Conservation (phyloP, 345 rosid genomes). For the Hibiscus syriacus region DNA sequence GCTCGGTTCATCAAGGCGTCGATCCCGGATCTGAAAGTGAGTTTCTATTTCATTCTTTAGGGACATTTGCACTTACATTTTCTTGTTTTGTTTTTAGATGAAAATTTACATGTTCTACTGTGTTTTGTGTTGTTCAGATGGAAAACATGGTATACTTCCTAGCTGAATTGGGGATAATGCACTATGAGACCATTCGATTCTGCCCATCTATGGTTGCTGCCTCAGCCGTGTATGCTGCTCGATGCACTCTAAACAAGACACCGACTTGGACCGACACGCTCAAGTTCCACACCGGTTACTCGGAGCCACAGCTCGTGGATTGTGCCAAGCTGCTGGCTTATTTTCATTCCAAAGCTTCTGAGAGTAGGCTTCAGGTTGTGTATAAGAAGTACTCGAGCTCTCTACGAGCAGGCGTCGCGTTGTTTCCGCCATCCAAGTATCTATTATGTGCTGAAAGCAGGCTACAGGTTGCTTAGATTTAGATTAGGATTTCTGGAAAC, state of each 20-base stretch:
- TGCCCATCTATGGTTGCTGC: conserved; percentile 85
- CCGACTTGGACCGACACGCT: conserved; percentile 76
- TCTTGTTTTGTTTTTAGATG: not conserved
- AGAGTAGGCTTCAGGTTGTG: conserved; percentile 47
- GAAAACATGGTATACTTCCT: conserved; percentile 78
- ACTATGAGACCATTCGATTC: conserved; percentile 45
- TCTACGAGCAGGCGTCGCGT: conserved; percentile 45
- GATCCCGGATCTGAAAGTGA: conserved; percentile 28
- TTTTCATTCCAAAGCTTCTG: conserved; percentile 48
- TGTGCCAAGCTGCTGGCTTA: conserved; percentile 62
- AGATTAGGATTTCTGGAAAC: not conserved
- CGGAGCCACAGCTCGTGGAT: conserved; percentile 45
- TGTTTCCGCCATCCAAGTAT: conserved; percentile 49
- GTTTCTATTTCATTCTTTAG: not conserved
- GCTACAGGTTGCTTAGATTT: not conserved
- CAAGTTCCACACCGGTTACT: conserved; percentile 61
- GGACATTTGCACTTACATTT: not conserved
- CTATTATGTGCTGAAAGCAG: conserved; percentile 31
- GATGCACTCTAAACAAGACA: conserved; percentile 43
- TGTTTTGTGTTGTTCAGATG: conserved; percentile 17
- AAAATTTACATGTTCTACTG: not conserved
- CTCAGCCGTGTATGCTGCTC: conserved; percentile 87
- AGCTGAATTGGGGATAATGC: conserved; percentile 81
- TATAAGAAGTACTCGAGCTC: conserved; percentile 54
- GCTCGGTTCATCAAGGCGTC: conserved; percentile 85